Conservation (phyloP, 2,329 filamentous ascomycete species). For the Fusarium duplospermum region DNA sequence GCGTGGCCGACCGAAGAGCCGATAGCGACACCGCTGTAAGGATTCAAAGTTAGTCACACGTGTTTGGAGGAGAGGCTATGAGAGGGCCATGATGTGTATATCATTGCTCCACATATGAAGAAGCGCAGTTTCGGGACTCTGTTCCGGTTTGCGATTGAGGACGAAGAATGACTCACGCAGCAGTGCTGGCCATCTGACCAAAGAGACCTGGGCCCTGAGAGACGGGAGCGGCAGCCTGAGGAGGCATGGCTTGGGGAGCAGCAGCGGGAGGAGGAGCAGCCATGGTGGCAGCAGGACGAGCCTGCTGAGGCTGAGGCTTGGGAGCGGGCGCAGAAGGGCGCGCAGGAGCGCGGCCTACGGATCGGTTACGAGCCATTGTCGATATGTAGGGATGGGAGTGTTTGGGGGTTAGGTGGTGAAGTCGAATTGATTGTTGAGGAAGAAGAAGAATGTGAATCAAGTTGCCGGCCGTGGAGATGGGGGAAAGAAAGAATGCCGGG, state of each 20-base stretch:
- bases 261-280: slow-evolving; percentile 64
- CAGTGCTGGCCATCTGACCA: slow-evolving; percentile 96
- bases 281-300: slow-evolving; percentile 77
- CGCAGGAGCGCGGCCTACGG: slow-evolving; percentile 72
- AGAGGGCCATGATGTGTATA: slow-evolving; percentile 4
- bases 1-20: slow-evolving; percentile 96
- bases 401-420: background rate
- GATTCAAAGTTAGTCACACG: slow-evolving; percentile 30
- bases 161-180: slow-evolving; percentile 79
- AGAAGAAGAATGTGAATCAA: slow-evolving; percentile 13
- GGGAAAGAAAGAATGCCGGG: slow-evolving; percentile 43
- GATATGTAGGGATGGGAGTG: slow-evolving; percentile 16
- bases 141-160: background rate
- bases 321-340: slow-evolving; percentile 73
- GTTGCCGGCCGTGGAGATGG: slow-evolving; percentile 32
- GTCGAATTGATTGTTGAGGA: slow-evolving; percentile 21
- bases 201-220: slow-evolving; percentile 86
- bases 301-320: slow-evolving; percentile 70
- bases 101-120: slow-evolving; percentile 8
- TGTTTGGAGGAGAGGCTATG: slow-evolving; percentile 10
- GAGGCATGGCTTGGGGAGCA: slow-evolving; percentile 36
- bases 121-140: background rate
- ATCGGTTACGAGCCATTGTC: slow-evolving; percentile 81
- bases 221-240: slow-evolving; percentile 53
- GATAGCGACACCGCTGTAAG: slow-evolving; percentile 88